Evolutionary conservation across 1,284 basidiomycete species (phyloP).

Genomic region (Leccinum laetum): DNA sequence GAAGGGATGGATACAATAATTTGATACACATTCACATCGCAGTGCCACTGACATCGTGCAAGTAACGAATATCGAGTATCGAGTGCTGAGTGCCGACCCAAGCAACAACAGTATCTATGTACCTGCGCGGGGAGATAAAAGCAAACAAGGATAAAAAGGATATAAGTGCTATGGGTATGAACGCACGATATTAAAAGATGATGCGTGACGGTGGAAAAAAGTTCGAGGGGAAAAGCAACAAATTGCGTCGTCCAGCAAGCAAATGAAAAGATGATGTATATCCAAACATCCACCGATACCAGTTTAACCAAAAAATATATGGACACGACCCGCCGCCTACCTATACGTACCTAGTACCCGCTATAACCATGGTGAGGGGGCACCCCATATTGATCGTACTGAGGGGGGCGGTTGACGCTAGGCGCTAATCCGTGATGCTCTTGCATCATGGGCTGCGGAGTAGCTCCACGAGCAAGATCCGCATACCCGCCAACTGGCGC

Average conservation of each 20-base stretch:
- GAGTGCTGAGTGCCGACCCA: conserved; percentile 5
- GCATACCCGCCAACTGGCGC: conserved; percentile 77
- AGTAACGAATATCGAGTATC: conserved; percentile 4
- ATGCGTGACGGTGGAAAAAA: conserved; percentile 4
- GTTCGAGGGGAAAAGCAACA: neutral
- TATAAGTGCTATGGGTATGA: conserved; percentile 24
- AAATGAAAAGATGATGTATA: conserved; percentile 1
- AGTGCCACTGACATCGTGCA: conserved; percentile 5
- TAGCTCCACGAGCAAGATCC: conserved; percentile 68
- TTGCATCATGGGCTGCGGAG: conserved; percentile 63
- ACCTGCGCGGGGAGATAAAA: neutral
- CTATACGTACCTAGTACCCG: conserved; percentile 19
- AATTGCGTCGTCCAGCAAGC: conserved; percentile 37
- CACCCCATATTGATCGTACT: conserved; percentile 53
- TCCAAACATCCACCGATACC: neutral
- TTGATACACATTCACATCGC: conserved; percentile 11
- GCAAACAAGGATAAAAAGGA: conserved; percentile 5
- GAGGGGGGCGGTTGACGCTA: conserved; percentile 37
- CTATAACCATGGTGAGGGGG: conserved; percentile 60
- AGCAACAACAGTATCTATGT: conserved; percentile 12
- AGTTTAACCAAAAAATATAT: neutral
- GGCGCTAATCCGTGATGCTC: conserved; percentile 48
- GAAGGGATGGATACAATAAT: conserved; percentile 25
- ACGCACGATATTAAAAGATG: conserved; percentile 10
- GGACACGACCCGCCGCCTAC: neutral